Evolutionary conservation across 2,329 filamentous ascomycete genomes (phyloP).

Genomic region (Botrytis tulipae): DNA sequence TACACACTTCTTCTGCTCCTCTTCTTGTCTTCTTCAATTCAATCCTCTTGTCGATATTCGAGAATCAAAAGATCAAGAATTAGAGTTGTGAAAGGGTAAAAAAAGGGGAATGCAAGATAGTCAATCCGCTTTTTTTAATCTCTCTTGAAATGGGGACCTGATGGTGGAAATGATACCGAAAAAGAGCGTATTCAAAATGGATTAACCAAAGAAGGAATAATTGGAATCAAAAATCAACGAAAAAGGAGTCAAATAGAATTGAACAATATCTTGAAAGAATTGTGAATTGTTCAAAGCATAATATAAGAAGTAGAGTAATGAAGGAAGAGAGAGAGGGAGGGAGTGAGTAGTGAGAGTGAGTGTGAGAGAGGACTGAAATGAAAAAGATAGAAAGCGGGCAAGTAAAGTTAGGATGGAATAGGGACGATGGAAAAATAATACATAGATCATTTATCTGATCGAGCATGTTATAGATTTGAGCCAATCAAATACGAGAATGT

Average conservation of each 20-base stretch:
- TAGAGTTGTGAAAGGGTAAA: constrained; percentile 3
- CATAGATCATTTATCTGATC: neutral
- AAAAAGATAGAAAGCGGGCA: neutral
- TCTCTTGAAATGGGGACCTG: neutral
- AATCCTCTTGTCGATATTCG: neutral
- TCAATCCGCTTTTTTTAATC: constrained; percentile 8
- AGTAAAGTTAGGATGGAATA: neutral
- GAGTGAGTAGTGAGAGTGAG: neutral
- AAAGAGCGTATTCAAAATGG: constrained; percentile 5
- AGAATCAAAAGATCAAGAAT: neutral
- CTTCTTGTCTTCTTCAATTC: constrained; percentile 6
- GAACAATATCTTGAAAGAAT: constrained; percentile 10
- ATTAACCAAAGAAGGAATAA: constrained; percentile 21
- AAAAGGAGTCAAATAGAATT: constrained; percentile 4
- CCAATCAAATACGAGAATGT: neutral
- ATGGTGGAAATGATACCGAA: neutral
- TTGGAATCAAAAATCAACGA: constrained; percentile 13
- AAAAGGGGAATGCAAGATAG: constrained; percentile 7
- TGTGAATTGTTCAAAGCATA: constrained; percentile 7
- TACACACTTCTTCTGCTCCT: neutral
- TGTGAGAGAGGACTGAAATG: neutral
- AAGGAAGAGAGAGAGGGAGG: neutral
- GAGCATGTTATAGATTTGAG: neutral
- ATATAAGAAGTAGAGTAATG: constrained; percentile 3
- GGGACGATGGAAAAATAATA: neutral